These are phyloP conservation scores for Candida labiduridarum DNA, from an alignment of 1,139 yeast species.

Conservation along the genomic window DNA sequence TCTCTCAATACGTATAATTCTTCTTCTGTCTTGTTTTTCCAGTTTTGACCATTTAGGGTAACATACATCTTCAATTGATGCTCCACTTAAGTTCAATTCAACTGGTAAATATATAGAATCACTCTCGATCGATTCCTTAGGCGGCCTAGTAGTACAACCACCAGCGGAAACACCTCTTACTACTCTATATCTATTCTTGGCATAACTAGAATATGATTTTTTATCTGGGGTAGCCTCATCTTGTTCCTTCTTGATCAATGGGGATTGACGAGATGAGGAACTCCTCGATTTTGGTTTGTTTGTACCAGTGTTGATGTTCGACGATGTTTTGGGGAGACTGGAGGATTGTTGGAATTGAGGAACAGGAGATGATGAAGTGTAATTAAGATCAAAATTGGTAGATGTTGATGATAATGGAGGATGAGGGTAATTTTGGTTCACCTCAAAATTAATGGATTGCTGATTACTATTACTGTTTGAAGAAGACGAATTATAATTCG, in stretches of 20 bases:
- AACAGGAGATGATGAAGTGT: slow-evolving; percentile 7
- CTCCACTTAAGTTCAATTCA: slow-evolving; percentile 45
- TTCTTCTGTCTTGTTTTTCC: slow-evolving; percentile 53
- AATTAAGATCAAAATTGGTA: slow-evolving; percentile 11
- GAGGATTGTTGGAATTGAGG: slow-evolving; percentile 1
- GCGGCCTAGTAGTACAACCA: slow-evolving; percentile 59
- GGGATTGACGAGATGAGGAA: slow-evolving; percentile 1
- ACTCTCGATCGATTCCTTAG: slow-evolving; percentile 41
- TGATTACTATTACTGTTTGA: slow-evolving; percentile 1
- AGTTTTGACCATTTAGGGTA: slow-evolving; percentile 48
- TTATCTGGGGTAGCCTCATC: background rate
- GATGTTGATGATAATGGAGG: slow-evolving; percentile 13
- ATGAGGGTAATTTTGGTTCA: slow-evolving; percentile 5
- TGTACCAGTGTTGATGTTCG: background rate
- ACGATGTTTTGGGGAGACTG: background rate
- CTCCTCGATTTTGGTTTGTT: slow-evolving; percentile 2
- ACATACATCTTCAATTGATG: slow-evolving; percentile 50
- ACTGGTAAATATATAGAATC: slow-evolving; percentile 47
- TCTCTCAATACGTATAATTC: slow-evolving; percentile 61
- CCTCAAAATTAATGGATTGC: slow-evolving; percentile 8
- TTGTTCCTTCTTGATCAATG: slow-evolving; percentile 4
- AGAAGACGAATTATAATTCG: background rate
- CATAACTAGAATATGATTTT: background rate
- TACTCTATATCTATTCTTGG: slow-evolving; percentile 37
- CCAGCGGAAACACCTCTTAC: slow-evolving; percentile 63